Base-by-base conservation (phyloP, 1,284 basidiomycete species). In the Grifola frondosa region DNA sequence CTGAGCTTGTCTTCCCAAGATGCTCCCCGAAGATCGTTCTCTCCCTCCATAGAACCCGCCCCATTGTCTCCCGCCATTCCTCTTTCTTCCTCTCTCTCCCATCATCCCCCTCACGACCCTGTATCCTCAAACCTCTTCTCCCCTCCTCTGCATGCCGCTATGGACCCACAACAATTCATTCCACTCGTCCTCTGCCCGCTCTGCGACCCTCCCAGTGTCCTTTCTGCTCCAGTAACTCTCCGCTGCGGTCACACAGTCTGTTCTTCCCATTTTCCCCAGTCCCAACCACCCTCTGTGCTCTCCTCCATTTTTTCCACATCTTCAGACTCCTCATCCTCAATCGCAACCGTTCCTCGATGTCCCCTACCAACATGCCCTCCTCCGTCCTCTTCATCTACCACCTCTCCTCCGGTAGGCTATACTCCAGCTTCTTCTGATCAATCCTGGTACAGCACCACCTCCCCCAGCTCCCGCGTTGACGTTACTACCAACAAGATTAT, bases 401-500 rank as follows among this genome's bases (percentile, higher is more conserved):
- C 37, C 30, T 37, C 20, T 0, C 38, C 7, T 37, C 38, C 21
- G 44, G 50, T n/a, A n/a, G n/a, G n/a, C n/a, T n/a, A n/a, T n/a
- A n/a, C n/a, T n/a, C n/a, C n/a, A n/a, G n/a, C n/a, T n/a, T n/a
- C n/a, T n/a, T n/a, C n/a, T n/a, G n/a, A n/a, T n/a, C n/a, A n/a
- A n/a, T n/a, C n/a, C n/a, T n/a, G n/a, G n/a, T n/a, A n/a, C n/a
- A n/a, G n/a, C n/a, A n/a, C n/a, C n/a, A n/a, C 47, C 39, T 50
- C 54, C n/a, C 44, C 51, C 11, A 54, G 61, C 10, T 58, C 63
- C 19, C 56, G 59, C 30, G 59, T 71, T 23, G 88, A 91, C 61
- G 77, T 89, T 51, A 74, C 78, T 37, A 63, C 88, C 34, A 79
- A 73, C 59, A 85, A 82, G 58, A 63, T 89, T 50, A 49, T 87